Evolutionary conservation across 1,139 yeast genomes (phyloP), one percentile per base, ranked within the genome.

Genomic region (Lodderomyces pseudojiufengensis): DNA sequence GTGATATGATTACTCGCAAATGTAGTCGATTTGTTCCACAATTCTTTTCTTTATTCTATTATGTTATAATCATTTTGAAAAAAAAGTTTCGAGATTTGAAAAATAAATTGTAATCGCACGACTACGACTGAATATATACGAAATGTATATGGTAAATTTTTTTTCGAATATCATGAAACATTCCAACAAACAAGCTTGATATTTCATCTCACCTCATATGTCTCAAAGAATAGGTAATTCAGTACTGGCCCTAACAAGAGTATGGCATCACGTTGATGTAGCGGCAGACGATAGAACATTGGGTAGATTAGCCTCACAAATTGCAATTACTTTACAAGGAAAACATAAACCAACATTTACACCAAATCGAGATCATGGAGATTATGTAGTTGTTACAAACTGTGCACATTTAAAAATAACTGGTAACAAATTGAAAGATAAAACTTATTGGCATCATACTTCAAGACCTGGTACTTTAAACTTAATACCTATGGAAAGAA

Each of bases 241-340:
- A 5, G 84, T 80, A 8, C 69, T 82, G 22, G 87, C 95, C 5
- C 79, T 85, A 49, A 84, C 95, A 31, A 74, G 95, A 48, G 74
- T 84, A 31, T 92, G 99, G 99, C 97, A 90, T 56, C 96, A 90
- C 55, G 85, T 94, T 25, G 97, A 92, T 55, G 77, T 87, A 34
- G 87, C 95, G 12, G 74, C 78, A 32, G 98, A 92, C 40, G 63
- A 70, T 29, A 76, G 98, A 53, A 81, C 97, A 0, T 65, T 94
- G 35, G 99, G 99, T 57, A 82, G 98, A 53, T 63, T 94, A 41
- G 98, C 99, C 2, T 73, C 95, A 1, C 74, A 81, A 42, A 87
- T 92, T 40, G 97, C 98, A 24, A 68, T 79, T 25, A 81, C 95
- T 1, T 72, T 94, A 36, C 88, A 86, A 66, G 98, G 99, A 12